Evolutionary conservation across 768 basidiomycete species (phyloP), one percentile per base, ranked within the genome.

Genomic region (Hypsizygus marmoreus): DNA sequence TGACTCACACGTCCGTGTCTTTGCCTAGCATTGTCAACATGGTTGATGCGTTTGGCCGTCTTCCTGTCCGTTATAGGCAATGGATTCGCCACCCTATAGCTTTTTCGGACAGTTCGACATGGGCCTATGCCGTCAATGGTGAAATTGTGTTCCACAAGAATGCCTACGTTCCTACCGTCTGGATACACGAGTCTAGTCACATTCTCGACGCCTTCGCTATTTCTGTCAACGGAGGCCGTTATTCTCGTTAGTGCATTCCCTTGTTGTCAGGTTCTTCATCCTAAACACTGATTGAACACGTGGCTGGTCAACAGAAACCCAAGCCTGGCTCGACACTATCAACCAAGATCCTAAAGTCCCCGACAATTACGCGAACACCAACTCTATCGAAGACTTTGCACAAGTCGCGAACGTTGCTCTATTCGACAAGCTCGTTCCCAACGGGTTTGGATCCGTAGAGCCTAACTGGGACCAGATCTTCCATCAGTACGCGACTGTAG

Each of bases 291-390:
- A n/a, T n/a, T n/a, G n/a, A n/a, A n/a, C n/a, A n/a, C n/a, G n/a
- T n/a, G n/a, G n/a, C n/a, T n/a, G n/a, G n/a, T n/a, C n/a, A n/a
- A 36, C 34, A 36, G 34, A 36, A 14, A 36, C 34, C 17, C 34
- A 36, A 36, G 34, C 8, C 9, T 36, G 34, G 34, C 4, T 13
- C 14, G 14, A 14, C 12, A 36, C 34, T 8, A 36, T 36, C 14
- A 22, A 16, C 16, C 12, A 36, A 17, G 34, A 36, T 17, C 34
- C 34, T 17, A 10, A 10, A 14, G 34, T 36, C 4, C 34, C 34
- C 12, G 34, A 36, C 13, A 16, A 16, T 7, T 36, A 36, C 16
- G 19, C 34, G 12, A 36, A 36, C 13, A 36, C 34, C 16, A 36
- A 36, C 16, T 7, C 13, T 17, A 22, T 22, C 14, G 34, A 36